Evolutionary conservation across 2,329 filamentous ascomycete genomes (phyloP), one percentile per base, ranked within the genome.

Genomic region (Leptographium lundbergii): DNA sequence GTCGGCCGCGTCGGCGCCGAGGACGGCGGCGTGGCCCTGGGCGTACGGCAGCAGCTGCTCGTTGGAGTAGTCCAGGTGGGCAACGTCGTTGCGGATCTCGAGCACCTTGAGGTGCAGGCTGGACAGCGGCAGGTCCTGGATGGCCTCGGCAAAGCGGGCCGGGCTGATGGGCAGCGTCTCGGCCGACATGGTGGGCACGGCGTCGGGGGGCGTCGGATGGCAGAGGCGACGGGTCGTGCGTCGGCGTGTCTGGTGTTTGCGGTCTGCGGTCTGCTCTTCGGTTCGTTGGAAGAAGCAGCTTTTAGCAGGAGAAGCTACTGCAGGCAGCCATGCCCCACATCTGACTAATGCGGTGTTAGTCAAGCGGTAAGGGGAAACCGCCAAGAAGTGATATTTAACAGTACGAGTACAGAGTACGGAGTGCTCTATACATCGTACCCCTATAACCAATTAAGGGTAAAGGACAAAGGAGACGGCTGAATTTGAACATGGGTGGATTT

Each of bases 61-160:
- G 73, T 91, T 91, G 63, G 84, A 88, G 70, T 84, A 84, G 66
- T 85, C 80, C 29, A 91, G 82, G 71, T 91, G 87, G 27, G 80
- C 78, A 68, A 91, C 85, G 65, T 78, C 82, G 78, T 90, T 91
- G 69, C 81, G 82, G 62, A 91, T 78, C 70, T 91, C 88, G 68
- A 87, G 81, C 61, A 86, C 81, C 72, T 91, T 91, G 71, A 87
- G 77, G 72, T 87, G 84, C 7, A 91, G 83, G 60, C 79, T 79
- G 62, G 80, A 77, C 64, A 85, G 69, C 48, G 86, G 81, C 59
- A 91, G 82, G 61, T 85, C 81, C 64, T 78, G 75, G 64, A 91
- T 77, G 27, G 88, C 88, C 62, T 77, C 74, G 67, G 84, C 81
- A 74, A 89, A 89, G 68, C 80, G 80, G 22, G 75, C 70, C 29